A percentile compares a stretch with the other conserved stretches of the same genome.
phyloP scores from a whole-genome alignment of 305 asterid genomes.

The Fraxinus floribunda region DNA sequence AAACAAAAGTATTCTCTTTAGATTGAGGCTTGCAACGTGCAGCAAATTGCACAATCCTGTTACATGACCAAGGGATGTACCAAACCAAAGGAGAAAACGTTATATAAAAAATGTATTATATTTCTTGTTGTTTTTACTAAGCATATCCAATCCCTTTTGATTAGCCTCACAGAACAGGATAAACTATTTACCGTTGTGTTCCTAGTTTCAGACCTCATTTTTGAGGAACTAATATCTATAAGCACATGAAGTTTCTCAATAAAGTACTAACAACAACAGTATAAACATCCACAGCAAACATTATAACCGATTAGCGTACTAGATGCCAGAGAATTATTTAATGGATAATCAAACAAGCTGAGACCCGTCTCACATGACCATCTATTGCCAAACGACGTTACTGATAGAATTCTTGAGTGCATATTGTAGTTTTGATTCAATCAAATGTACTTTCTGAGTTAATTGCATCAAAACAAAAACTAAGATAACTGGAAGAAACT shows the following conservation, averaged over 20 bases:
- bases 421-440: not conserved
- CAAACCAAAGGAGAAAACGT: not conserved
- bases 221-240: not conserved
- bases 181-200: not conserved
- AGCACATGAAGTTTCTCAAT: not conserved
- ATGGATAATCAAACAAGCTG: not conserved
- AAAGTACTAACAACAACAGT: not conserved
- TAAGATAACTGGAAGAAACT: not conserved
- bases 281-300: not conserved
- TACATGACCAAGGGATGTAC: too few species aligned
- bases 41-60: too few species aligned
- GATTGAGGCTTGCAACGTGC: conserved; percentile 37
- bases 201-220: not conserved
- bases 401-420: not conserved
- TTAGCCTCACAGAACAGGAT: not conserved
- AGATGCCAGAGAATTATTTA: not conserved
- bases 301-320: not conserved
- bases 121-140: not conserved
- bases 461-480: not conserved
- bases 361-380: not conserved
- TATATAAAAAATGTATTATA: not conserved
- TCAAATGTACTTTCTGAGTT: not conserved
- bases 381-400: not conserved
- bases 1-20: conserved; percentile 50
- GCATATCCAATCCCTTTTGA: not conserved